Conservation (phyloP, 139 green algal species). For the Tetradesmus lagerheimii region DNA sequence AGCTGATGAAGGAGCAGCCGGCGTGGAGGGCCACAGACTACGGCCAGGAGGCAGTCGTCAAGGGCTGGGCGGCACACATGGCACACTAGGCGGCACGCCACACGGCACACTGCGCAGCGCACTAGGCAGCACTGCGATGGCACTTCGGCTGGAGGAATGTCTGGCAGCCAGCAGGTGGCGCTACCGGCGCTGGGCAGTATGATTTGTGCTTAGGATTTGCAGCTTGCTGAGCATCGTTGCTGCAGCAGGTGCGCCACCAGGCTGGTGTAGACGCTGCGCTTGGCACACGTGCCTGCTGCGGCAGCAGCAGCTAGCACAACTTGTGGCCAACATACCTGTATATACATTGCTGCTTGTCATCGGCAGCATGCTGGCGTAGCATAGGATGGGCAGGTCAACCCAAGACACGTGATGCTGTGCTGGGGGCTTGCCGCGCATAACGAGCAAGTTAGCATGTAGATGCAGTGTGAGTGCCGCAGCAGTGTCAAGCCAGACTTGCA, state of each 20-base stretch:
- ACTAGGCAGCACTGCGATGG: not conserved
- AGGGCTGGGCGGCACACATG: slow-evolving; percentile 68
- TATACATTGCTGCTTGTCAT: not conserved
- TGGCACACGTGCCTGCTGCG: not conserved
- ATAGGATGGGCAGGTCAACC: not conserved
- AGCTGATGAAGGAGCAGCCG: slow-evolving; percentile 55
- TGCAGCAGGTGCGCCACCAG: not conserved
- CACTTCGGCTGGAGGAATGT: not conserved
- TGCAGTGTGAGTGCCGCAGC: no score
- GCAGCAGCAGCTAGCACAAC: not conserved
- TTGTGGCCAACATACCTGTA: not conserved
- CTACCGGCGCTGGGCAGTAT: not conserved
- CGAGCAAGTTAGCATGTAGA: no score
- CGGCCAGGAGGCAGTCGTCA: slow-evolving; percentile 63
- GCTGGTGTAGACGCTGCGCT: not conserved
- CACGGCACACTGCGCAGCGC: not conserved
- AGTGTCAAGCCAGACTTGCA: no score
- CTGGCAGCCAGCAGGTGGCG: not conserved
- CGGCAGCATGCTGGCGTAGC: not conserved
- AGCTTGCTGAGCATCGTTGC: not conserved
- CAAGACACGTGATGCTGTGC: not conserved
- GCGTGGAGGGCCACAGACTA: slow-evolving; percentile 81
- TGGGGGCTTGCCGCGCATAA: no score
- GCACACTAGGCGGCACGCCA: not conserved
- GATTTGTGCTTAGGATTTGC: not conserved